Evolutionary conservation across 768 basidiomycete species (phyloP).

Genomic region (Glaciozyma antarctica): DNA sequence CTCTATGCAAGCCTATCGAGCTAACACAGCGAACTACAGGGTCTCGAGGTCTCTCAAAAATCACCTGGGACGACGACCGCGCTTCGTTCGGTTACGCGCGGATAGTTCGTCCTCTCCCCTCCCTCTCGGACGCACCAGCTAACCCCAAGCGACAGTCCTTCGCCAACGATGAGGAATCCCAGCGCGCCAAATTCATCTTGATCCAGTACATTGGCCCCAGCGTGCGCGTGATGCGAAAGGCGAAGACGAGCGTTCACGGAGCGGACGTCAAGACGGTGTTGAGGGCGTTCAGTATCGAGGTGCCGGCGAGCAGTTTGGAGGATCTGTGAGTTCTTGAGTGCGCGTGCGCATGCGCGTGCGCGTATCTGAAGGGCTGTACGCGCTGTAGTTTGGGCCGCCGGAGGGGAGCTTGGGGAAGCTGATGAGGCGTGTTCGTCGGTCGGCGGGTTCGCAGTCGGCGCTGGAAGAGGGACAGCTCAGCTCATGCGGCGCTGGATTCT

Average conservation of each 20-base stretch:
- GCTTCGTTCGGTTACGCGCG: constrained; percentile 79
- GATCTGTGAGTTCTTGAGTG: constrained; percentile 57
- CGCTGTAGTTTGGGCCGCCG: too few species aligned
- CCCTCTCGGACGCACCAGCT: not conserved
- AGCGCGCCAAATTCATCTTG: constrained; percentile 59
- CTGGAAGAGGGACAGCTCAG: too few species aligned
- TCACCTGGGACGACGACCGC: constrained; percentile 57
- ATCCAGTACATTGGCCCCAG: constrained; percentile 57
- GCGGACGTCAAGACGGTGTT: constrained; percentile 78
- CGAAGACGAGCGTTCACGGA: constrained; percentile 73
- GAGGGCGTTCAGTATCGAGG: constrained; percentile 70
- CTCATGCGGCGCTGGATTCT: too few species aligned
- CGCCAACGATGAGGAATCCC: constrained; percentile 74
- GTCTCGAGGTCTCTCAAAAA: constrained; percentile 67
- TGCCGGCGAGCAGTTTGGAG: constrained; percentile 68
- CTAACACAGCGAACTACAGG: not conserved
- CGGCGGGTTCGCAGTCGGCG: too few species aligned
- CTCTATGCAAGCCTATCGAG: not conserved
- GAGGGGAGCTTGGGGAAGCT: too few species aligned
- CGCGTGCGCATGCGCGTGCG: not conserved
- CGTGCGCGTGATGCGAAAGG: constrained; percentile 86
- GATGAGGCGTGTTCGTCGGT: too few species aligned
- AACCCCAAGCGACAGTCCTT: constrained; percentile 43
- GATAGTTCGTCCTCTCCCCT: constrained; percentile 41
- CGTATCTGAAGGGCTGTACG: not conserved